A percentile compares a stretch with the other conserved stretches of the same genome.
Evolutionary conservation across 371 early-diverging fungal genomes (phyloP).

Genomic region (Lichtheimia hyalospora): DNA sequence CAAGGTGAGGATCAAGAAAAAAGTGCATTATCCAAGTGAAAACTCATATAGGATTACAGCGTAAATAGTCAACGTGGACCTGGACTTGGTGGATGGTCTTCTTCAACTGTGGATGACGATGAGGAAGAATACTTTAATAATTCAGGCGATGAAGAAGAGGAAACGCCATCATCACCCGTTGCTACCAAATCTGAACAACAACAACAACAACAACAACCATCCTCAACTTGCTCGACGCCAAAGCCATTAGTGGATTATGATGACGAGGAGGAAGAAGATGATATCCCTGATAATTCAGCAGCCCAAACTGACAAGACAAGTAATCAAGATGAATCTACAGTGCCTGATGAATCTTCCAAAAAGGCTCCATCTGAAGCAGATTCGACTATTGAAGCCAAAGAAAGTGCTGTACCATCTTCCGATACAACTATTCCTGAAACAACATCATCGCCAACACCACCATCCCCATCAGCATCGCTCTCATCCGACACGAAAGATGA

Average conservation of each 20-base stretch:
- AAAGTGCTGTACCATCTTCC: background rate
- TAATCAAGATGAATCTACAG: no score
- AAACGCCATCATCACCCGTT: constrained; percentile 2
- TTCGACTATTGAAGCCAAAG: background rate
- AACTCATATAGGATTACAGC: background rate
- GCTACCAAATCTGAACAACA: constrained; percentile 6
- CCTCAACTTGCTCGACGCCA: constrained; percentile 6
- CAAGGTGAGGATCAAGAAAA: constrained; percentile 10
- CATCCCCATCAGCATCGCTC: background rate
- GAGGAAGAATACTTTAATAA: constrained; percentile 89
- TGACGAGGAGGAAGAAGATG: constrained; percentile 39
- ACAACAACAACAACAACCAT: constrained; percentile 5
- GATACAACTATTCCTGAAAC: background rate
- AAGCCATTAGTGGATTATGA: constrained; percentile 42
- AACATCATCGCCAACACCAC: background rate
- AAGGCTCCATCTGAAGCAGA: background rate
- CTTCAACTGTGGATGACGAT: constrained; percentile 63
- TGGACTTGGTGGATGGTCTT: constrained; percentile 57
- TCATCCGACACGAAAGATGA: constrained; percentile 1
- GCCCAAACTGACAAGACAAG: background rate
- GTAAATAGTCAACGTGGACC: background rate
- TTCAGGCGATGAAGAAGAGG: constrained; percentile 62
- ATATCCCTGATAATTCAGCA: background rate
- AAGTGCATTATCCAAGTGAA: no score
- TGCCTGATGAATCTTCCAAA: no score